Conservation (phyloP, 2,329 filamentous ascomycete genomes). For the Paecilomyces sp. region DNA sequence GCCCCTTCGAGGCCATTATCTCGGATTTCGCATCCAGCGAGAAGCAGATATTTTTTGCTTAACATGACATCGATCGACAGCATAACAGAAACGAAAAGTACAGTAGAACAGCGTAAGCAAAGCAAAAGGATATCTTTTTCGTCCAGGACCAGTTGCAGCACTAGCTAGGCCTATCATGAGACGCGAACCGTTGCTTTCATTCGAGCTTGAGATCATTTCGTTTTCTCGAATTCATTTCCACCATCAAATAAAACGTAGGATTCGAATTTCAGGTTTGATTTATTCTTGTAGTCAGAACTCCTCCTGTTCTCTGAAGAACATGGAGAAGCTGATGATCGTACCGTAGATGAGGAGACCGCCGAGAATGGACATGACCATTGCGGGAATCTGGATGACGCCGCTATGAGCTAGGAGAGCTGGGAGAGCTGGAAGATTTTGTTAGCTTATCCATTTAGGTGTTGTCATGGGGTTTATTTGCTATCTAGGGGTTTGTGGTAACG, state of each 20-base stretch:
- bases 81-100: neutral
- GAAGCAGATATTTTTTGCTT: neutral
- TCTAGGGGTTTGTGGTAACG: neutral
- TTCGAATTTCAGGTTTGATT: neutral
- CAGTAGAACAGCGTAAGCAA: neutral
- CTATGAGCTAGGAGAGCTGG: conserved; percentile 84
- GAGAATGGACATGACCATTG: conserved; percentile 91
- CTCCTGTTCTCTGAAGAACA: conserved; percentile 98
- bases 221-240: neutral
- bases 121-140: neutral
- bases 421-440: conserved; percentile 54
- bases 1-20: neutral
- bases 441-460: conserved; percentile 1
- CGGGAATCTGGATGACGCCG: conserved; percentile 69
- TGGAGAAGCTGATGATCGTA: conserved; percentile 94
- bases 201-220: neutral
- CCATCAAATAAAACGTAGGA: neutral
- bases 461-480: neutral
- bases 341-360: conserved; percentile 93
- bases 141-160: neutral
- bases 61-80: neutral
- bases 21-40: neutral
- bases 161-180: neutral
- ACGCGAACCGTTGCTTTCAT: neutral
- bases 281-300: conserved; percentile 59